Evolutionary conservation across 2,329 filamentous ascomycete genomes (phyloP).

Genomic region (Aspergillus viridinutans): DNA sequence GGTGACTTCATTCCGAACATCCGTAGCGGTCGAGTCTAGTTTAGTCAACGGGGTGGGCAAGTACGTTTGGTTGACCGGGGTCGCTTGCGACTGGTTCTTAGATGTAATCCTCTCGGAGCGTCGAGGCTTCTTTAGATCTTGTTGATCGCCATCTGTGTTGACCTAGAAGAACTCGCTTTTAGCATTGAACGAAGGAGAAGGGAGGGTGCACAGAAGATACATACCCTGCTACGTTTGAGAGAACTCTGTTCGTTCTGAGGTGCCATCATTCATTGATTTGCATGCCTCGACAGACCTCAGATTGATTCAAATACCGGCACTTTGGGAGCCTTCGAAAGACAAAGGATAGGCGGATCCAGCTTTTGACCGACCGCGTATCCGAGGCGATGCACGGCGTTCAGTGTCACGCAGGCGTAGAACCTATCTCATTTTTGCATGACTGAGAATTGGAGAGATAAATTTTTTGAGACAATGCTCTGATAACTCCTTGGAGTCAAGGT

Average conservation of each 20-base stretch:
- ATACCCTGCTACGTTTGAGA: constrained; percentile 76
- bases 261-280: constrained; percentile 24
- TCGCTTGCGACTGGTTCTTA: constrained; percentile 51
- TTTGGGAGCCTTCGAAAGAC: not conserved
- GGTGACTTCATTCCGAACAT: constrained; percentile 63
- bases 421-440: not conserved
- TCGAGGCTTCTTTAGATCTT: constrained; percentile 76
- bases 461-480: not conserved
- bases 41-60: constrained; percentile 79
- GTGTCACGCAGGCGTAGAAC: not conserved
- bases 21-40: constrained; percentile 59
- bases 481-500: not conserved
- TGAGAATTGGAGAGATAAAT: not conserved
- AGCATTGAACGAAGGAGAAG: constrained; percentile 16
- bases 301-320: not conserved
- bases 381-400: not conserved
- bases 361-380: too few relatives aligned
- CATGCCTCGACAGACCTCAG: not conserved
- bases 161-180: constrained; percentile 48
- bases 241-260: constrained; percentile 69
- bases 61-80: constrained; percentile 62
- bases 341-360: not conserved
- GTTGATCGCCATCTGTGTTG: constrained; percentile 58
- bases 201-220: constrained; percentile 6
- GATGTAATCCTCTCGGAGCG: constrained; percentile 69